phyloP scores from a whole-genome alignment of 345 rosid species.

The Brassica cretica region DNA sequence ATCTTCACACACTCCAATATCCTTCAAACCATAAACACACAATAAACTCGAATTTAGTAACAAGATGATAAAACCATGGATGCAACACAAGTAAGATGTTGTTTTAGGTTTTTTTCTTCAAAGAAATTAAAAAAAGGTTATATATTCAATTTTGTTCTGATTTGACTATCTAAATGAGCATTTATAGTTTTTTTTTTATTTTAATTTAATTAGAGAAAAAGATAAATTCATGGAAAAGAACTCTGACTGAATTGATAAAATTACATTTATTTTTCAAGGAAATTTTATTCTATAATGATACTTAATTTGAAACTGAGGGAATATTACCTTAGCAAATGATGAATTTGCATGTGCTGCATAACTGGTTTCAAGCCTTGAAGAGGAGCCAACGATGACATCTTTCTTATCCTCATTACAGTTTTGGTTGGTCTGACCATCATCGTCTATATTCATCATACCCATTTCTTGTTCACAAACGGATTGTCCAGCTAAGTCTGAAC shows the following conservation, averaged over 20 bases:
- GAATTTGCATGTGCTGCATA: conserved; percentile 44
- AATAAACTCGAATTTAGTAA: conserved; percentile 7
- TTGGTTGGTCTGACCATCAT: conserved; percentile 43
- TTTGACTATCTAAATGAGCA: background rate
- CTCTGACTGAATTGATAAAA: background rate
- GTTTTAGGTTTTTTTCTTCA: too few species aligned
- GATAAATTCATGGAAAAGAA: background rate
- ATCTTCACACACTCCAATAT: conserved; percentile 46
- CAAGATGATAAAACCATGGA: background rate
- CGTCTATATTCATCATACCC: conserved; percentile 86
- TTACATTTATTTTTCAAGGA: background rate
- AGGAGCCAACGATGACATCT: conserved; percentile 24
- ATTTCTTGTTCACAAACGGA: conserved; percentile 73
- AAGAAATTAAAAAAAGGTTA: too few species aligned
- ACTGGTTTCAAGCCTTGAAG: conserved; percentile 40
- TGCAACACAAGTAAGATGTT: background rate
- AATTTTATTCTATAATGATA: background rate
- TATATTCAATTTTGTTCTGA: background rate
- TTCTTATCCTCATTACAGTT: conserved; percentile 47
- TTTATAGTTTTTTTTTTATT: background rate
- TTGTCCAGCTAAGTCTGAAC: conserved; percentile 51
- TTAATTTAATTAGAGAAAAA: background rate
- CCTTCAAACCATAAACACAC: conserved; percentile 26
- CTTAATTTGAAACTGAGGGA: background rate
- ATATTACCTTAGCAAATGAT: conserved; percentile 57